Evolutionary conservation across 1,284 basidiomycete species (phyloP), one percentile per base, ranked within the genome.

Genomic region (Xanthoconium separans): DNA sequence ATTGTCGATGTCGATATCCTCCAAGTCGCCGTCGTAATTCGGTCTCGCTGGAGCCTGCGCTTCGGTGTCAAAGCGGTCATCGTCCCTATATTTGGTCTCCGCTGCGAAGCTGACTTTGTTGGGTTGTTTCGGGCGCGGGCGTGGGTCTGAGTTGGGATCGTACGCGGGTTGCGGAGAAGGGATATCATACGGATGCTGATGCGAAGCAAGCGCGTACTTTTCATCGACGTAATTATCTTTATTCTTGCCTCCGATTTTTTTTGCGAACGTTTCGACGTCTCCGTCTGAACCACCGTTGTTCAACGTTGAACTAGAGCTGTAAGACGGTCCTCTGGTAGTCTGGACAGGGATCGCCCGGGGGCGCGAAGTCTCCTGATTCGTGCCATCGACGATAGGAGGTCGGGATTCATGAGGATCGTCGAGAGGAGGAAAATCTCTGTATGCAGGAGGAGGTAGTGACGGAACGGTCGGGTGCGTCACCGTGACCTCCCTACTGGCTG

Each of bases 171-270:
- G 65, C 4, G 84, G 85, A 9, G 80, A 74, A 18, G 68, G 70
- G 47, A 87, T 84, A 43, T 84, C 80, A 58, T 82, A 78, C 16
- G 84, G 82, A 58, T 85, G 82, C 47, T 75, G 70, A 66, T 82
- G 79, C 2, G 82, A 82, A 12, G 81, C 78, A 43, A 83, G 65
- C 0, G 79, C 74, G 58, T 73, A 80, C 58, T 70, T 74, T 48
- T 71, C 65, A 56, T 75, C 44, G 31, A 54, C 37, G 22, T 50
- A 44, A 33, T 58, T 29, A 9, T 57, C 46, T 50, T 56, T 49
- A 58, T 55, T 18, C 60, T 65, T 46, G 15, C 54, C 16, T 29
- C 44, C 36, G 13, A 63, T 53, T 8, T 56, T 57, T 41, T 55
- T 55, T 22, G 65, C 53, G 4, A 59, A 68, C 6, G 56, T 47